Base-by-base conservation (phyloP, 768 basidiomycete species). In the Crassisporium funariophilum region DNA sequence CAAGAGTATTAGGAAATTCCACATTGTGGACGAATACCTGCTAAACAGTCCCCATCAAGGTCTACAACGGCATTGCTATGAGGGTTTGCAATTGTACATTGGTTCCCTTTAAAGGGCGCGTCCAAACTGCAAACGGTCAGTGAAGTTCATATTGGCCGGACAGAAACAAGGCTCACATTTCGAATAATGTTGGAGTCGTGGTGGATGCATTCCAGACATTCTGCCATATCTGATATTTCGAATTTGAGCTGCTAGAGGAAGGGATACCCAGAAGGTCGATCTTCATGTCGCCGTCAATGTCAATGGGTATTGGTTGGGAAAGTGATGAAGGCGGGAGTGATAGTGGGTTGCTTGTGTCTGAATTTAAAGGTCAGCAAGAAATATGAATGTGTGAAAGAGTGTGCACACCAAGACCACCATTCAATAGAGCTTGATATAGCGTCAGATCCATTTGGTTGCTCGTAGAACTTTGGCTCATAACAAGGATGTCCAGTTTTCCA, bases 51-150 rank as follows among this genome's bases (percentile, higher is more conserved):
- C 10, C 97, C 97, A 51, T 98, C 82, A 29, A 99, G 70, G 59
- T 99, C 97, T 4, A 98, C 79, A 13, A 94, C 87, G 0, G 94
- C 95, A 65, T 95, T 97, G 61, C 89, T 93, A 61, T 98, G 97
- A 4, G 95, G 95, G 53, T 86, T 84, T 9, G 90, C 79, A n/a
- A 92, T 64, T 8, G 69, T 76, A 66, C 97, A 99, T 34, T 83
- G 82, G 21, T 73, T 54, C 11, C 80, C 84, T 16, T 74, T 64
- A 54, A 92, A 81, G 12, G 76, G 75, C 1, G 88, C 79, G 35
- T 82, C 73, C 22, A 68, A 64, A 7, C 88, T 91, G n/a, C n/a
- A 40, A 31, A 23, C 11, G n/a, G 27, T 21, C 21, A 34, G 36
- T 8, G 37, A 10, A 31, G 9, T 4, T 21, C 39, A 17, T 19